Evolutionary conservation across 2,329 filamentous ascomycete genomes (phyloP).

Genomic region (Dactylonectria estremocensis): DNA sequence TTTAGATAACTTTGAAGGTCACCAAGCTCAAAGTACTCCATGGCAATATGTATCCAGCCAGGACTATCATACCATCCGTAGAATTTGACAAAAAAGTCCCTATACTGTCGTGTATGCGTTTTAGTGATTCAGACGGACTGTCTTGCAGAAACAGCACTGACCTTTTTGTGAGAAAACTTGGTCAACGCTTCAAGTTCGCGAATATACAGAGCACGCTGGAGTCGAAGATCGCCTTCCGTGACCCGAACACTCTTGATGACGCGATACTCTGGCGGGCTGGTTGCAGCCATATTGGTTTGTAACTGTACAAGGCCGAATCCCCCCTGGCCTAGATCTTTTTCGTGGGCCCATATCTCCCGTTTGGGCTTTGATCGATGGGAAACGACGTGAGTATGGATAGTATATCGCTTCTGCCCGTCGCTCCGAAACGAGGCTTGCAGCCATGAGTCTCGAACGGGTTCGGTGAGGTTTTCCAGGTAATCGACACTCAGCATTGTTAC

Average conservation of each 20-base stretch:
- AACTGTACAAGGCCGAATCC: not conserved
- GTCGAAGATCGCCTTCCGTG: too few relatives aligned
- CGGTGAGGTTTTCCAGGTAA: conserved; percentile 2
- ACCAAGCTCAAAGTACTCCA: conserved; percentile 5
- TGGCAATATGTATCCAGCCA: conserved; percentile 7
- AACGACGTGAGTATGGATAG: not conserved
- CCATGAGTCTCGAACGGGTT: conserved; percentile 9
- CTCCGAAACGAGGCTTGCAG: conserved; percentile 1
- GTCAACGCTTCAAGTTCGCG: not conserved
- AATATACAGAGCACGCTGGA: too few relatives aligned
- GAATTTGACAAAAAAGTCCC: conserved; percentile 3
- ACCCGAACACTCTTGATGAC: too few relatives aligned
- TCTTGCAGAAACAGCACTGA: not conserved
- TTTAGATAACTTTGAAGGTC: conserved; percentile 5
- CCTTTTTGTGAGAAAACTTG: conserved; percentile 16
- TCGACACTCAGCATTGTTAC: too few relatives aligned
- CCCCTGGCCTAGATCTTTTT: not conserved
- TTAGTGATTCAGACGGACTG: not conserved
- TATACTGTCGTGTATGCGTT: not conserved
- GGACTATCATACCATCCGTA: conserved; percentile 8
- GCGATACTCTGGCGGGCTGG: too few relatives aligned
- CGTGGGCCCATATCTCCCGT: not conserved
- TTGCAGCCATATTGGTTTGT: too few relatives aligned
- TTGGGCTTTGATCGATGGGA: not conserved
- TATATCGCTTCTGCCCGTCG: not conserved